Evolutionary conservation across 129 eudicot species (phyloP).

Genomic region (Helianthus tuberosus): DNA sequence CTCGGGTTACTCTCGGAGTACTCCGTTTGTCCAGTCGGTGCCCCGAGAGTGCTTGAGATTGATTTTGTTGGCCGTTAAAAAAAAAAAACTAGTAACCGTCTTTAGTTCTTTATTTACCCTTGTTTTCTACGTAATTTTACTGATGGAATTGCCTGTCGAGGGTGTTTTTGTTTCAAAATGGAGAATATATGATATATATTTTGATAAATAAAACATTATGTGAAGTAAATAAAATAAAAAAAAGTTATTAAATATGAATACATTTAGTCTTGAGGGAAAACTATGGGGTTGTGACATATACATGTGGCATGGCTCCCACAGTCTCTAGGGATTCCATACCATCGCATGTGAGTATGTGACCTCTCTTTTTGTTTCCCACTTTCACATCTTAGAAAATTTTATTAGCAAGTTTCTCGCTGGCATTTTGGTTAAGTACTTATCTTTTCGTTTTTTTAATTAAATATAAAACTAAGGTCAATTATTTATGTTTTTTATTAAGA

Average conservation of each 20-base stretch:
- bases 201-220: neutral
- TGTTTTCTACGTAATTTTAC: too few species aligned
- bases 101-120: too few species aligned
- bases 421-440: constrained; percentile 17
- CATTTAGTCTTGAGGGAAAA: neutral
- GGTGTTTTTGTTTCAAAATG: neutral
- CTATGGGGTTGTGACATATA: constrained; percentile 25
- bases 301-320: constrained; percentile 38
- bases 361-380: constrained; percentile 35
- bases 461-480: constrained; percentile 6
- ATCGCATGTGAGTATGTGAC: constrained; percentile 40
- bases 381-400: constrained; percentile 4
- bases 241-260: neutral
- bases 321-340: constrained; percentile 29
- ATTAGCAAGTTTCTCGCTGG: constrained; percentile 36
- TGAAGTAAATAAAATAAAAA: neutral
- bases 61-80: too few species aligned
- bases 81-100: too few species aligned
- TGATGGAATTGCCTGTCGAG: too few species aligned
- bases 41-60: too few species aligned
- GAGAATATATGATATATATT: neutral
- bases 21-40: too few species aligned
- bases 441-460: neutral
- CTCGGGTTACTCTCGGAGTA: too few species aligned
- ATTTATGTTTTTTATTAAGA: constrained; percentile 1